Conservation (phyloP, 1,284 basidiomycete species). For the Phylloboletellus chloephorus region DNA sequence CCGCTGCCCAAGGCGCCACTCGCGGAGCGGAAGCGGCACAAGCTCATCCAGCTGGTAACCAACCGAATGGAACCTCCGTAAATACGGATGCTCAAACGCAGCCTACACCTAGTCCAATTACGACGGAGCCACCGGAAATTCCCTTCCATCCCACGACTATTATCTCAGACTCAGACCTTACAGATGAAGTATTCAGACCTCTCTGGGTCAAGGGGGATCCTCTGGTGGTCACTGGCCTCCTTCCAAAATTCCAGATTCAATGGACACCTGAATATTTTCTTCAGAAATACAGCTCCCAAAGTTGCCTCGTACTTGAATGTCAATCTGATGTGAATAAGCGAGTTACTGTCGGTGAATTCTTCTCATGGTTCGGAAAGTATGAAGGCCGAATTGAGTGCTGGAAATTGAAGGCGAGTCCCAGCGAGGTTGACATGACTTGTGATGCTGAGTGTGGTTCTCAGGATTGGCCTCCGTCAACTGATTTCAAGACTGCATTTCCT, state of each 20-base stretch:
- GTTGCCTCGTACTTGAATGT: constrained; percentile 76
- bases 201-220: constrained; percentile 75
- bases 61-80: constrained; percentile 6
- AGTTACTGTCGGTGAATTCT: constrained; percentile 74
- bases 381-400: constrained; percentile 51
- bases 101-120: constrained; percentile 14
- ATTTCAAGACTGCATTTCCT: constrained; percentile 81
- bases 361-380: constrained; percentile 71
- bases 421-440: not conserved
- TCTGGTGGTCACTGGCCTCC: constrained; percentile 66
- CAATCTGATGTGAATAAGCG: constrained; percentile 61
- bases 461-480: constrained; percentile 89
- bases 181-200: constrained; percentile 56
- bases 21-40: constrained; percentile 12
- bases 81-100: constrained; percentile 10
- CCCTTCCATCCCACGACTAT: constrained; percentile 42
- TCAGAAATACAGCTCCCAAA: constrained; percentile 59
- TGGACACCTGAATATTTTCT: constrained; percentile 86
- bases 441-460: constrained; percentile 29
- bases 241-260: constrained; percentile 53
- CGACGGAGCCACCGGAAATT: constrained; percentile 24
- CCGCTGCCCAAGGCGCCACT: not conserved
- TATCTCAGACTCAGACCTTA: constrained; percentile 50
- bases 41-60: constrained; percentile 6
- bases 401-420: constrained; percentile 73